phyloP scores from a whole-genome alignment of 1,139 yeast species.

The Suhomyces taliae region DNA sequence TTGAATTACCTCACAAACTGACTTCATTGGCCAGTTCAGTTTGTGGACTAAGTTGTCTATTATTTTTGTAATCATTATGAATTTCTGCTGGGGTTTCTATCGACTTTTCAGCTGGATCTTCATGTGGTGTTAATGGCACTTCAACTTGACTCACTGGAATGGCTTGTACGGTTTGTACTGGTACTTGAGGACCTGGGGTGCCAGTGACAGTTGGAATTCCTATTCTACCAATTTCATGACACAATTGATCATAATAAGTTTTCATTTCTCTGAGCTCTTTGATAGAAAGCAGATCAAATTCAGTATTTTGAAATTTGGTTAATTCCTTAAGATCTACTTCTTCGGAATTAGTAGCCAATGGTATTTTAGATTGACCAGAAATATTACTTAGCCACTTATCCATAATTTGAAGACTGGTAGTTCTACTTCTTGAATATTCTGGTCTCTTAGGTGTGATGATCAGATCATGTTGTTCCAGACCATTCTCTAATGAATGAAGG shows the following conservation, averaged over 20 bases:
- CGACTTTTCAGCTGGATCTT: not conserved
- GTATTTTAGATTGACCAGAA: slow-evolving; percentile 6
- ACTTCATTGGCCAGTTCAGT: no score
- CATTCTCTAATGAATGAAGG: slow-evolving; percentile 34
- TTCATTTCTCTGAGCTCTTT: slow-evolving; percentile 38
- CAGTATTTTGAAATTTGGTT: slow-evolving; percentile 33
- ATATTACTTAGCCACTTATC: slow-evolving; percentile 47
- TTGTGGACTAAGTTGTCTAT: no score
- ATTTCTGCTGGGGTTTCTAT: not conserved
- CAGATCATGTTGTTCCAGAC: slow-evolving; percentile 15
- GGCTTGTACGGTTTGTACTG: not conserved
- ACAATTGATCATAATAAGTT: slow-evolving; percentile 39
- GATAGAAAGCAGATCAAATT: slow-evolving; percentile 39
- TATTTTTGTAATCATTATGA: no score
- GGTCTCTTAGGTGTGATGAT: slow-evolving; percentile 19
- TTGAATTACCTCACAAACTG: no score
- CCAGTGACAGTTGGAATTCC: slow-evolving; percentile 1
- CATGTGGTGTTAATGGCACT: not conserved
- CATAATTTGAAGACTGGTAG: slow-evolving; percentile 45
- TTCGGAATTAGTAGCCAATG: slow-evolving; percentile 11
- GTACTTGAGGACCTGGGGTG: slow-evolving; percentile 1
- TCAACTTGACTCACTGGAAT: not conserved
- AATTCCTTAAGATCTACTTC: slow-evolving; percentile 22
- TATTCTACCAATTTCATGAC: slow-evolving; percentile 18
- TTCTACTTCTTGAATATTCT: slow-evolving; percentile 32